These are phyloP conservation scores for Monosporozyma aquatica DNA, from an alignment of 805 yeast species.

Conservation along the genomic window DNA sequence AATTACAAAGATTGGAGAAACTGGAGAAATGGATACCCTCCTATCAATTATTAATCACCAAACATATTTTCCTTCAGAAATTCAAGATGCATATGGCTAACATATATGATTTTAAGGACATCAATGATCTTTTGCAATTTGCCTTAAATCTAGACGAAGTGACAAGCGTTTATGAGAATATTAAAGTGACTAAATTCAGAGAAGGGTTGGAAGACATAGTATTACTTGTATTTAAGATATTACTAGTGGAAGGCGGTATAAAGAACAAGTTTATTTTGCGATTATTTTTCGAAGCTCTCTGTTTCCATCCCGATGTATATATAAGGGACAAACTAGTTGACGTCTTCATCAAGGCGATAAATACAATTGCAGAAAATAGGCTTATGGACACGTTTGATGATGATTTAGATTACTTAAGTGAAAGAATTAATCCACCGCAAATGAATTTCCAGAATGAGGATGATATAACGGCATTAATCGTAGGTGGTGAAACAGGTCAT, in stretches of 20 bases:
- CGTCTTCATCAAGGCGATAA: conserved; percentile 43
- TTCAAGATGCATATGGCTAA: conserved; percentile 51
- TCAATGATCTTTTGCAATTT: conserved; percentile 46
- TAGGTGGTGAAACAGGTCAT: conserved; percentile 10
- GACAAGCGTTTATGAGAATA: background rate
- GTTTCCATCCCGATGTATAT: conserved; percentile 46
- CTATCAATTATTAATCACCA: conserved; percentile 36
- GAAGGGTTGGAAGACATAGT: conserved; percentile 42
- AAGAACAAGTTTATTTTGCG: conserved; percentile 51
- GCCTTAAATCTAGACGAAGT: conserved; percentile 30
- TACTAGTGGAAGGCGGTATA: conserved; percentile 69
- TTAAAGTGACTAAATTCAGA: conserved; percentile 10
- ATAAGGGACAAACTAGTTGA: conserved; percentile 43
- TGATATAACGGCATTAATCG: conserved; percentile 7
- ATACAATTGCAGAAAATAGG: conserved; percentile 60
- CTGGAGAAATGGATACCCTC: conserved; percentile 86
- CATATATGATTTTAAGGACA: conserved; percentile 36
- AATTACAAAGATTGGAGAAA: conserved; percentile 63
- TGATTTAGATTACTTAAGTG: conserved; percentile 39
- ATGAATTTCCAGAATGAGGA: conserved; percentile 15
- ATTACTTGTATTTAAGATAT: conserved; percentile 57
- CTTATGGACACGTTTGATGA: conserved; percentile 54
- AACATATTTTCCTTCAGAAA: conserved; percentile 52
- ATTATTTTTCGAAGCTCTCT: conserved; percentile 50
- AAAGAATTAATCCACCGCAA: conserved; percentile 19